Evolutionary conservation across 2,329 filamentous ascomycete species (phyloP).

Genomic region (Beauveria australis): DNA sequence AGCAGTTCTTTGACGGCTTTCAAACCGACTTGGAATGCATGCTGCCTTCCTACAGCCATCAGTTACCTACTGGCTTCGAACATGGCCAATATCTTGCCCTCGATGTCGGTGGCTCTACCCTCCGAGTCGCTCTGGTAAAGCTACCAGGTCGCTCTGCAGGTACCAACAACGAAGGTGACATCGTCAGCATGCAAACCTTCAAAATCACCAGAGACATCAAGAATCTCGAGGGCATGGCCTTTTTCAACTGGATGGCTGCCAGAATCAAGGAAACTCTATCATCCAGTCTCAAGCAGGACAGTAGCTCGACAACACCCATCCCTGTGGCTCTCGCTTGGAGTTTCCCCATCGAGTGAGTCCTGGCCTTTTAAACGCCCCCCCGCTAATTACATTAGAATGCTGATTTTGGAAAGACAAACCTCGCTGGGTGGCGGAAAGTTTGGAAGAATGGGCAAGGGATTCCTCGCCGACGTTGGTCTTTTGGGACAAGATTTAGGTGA

Average conservation of each 20-base stretch:
- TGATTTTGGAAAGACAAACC: slow-evolving; percentile 45
- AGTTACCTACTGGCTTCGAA: slow-evolving; percentile 53
- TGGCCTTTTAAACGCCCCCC: neutral
- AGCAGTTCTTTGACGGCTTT: slow-evolving; percentile 46
- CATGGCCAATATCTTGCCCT: slow-evolving; percentile 52
- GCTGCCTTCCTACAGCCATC: slow-evolving; percentile 59
- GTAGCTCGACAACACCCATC: slow-evolving; percentile 35
- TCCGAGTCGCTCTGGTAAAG: slow-evolving; percentile 56
- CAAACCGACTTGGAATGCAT: slow-evolving; percentile 48
- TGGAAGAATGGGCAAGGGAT: slow-evolving; percentile 58
- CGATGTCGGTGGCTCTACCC: slow-evolving; percentile 62
- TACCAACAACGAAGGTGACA: slow-evolving; percentile 36
- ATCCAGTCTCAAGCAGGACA: slow-evolving; percentile 30
- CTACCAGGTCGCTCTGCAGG: slow-evolving; percentile 38
- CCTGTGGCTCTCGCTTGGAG: slow-evolving; percentile 59
- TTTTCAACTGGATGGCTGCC: slow-evolving; percentile 62
- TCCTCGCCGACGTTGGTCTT: slow-evolving; percentile 49
- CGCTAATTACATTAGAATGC: neutral
- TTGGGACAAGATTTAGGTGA: slow-evolving; percentile 52
- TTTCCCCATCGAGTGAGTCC: slow-evolving; percentile 58
- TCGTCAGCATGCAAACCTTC: slow-evolving; percentile 47
- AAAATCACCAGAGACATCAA: slow-evolving; percentile 49
- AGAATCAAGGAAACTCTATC: slow-evolving; percentile 49
- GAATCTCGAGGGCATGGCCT: slow-evolving; percentile 46
- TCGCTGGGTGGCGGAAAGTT: slow-evolving; percentile 52